Conservation (phyloP, 2,329 filamentous ascomycete species). For the Cryphonectria naterciae region DNA sequence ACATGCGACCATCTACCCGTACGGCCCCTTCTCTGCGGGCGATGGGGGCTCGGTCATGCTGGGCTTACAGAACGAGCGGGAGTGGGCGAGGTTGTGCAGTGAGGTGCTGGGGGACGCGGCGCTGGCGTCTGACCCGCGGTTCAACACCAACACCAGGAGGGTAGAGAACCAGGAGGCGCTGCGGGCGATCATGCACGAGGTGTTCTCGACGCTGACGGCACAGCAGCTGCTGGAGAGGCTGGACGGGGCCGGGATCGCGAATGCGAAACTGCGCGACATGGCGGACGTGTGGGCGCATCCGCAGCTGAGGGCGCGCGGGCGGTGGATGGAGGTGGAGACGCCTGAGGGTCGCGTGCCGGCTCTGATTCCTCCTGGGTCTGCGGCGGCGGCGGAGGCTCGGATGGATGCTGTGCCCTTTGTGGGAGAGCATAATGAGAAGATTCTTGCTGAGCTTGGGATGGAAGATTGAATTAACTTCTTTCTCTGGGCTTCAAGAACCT, state of each 20-base stretch:
- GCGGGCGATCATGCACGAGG: slow-evolving; percentile 48
- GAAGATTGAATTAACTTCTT: not conserved
- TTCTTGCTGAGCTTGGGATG: slow-evolving; percentile 50
- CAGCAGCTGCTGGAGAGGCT: slow-evolving; percentile 47
- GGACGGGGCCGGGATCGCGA: slow-evolving; percentile 55
- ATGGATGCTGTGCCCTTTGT: slow-evolving; percentile 52
- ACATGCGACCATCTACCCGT: slow-evolving; percentile 60
- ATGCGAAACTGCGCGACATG: slow-evolving; percentile 60
- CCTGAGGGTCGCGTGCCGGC: slow-evolving; percentile 51
- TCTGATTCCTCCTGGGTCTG: slow-evolving; percentile 53
- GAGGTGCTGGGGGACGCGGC: slow-evolving; percentile 48
- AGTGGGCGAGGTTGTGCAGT: slow-evolving; percentile 55
- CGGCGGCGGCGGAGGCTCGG: slow-evolving; percentile 34
- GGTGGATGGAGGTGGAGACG: slow-evolving; percentile 56
- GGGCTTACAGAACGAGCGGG: slow-evolving; percentile 61
- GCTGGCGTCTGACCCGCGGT: slow-evolving; percentile 50
- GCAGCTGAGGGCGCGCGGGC: slow-evolving; percentile 52
- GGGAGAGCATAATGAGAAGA: slow-evolving; percentile 54
- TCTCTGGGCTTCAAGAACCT: not conserved
- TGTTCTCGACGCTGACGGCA: slow-evolving; percentile 45
- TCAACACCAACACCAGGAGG: slow-evolving; percentile 50
- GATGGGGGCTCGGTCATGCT: slow-evolving; percentile 56
- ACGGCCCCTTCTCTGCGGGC: slow-evolving; percentile 57
- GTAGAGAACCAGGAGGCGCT: slow-evolving; percentile 51
- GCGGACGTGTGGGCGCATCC: slow-evolving; percentile 57